A percentile compares a stretch with the other conserved stretches of the same genome.
These are phyloP conservation scores for Blastocystis sp. DNA, from an alignment of 352 stramenopile genomes.

Conservation along the genomic window DNA sequence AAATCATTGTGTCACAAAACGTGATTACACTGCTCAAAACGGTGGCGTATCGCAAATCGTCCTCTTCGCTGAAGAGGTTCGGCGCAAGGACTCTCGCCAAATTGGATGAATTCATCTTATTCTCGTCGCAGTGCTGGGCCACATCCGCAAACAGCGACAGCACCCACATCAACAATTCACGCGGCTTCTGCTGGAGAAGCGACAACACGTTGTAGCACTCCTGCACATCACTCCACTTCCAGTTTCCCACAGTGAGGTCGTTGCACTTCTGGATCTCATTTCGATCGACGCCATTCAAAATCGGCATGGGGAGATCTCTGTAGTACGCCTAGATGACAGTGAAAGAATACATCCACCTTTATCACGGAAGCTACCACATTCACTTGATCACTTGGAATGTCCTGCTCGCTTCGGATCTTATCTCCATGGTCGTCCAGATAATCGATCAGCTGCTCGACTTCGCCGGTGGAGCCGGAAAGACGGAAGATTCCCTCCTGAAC, in stretches of 20 bases:
- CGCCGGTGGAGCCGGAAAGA: background rate
- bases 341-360: background rate
- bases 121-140: background rate
- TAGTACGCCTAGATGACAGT: background rate
- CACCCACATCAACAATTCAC: conserved; percentile 20
- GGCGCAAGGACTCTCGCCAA: conserved; percentile 1
- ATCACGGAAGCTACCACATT: conserved; percentile 12
- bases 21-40: background rate
- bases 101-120: conserved; percentile 5
- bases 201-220: background rate
- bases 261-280: background rate
- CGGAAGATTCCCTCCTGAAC: conserved; percentile 19
- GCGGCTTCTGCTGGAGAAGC: background rate
- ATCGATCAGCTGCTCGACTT: background rate
- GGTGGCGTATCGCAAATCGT: background rate
- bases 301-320: background rate
- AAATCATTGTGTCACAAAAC: conserved; percentile 6
- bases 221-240: too few species aligned
- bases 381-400: background rate
- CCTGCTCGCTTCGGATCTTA: background rate
- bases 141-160: background rate
- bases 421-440: conserved; percentile 12
- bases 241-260: background rate
- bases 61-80: conserved; percentile 22
- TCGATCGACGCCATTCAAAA: background rate